Conservation (phyloP, 2,329 filamentous ascomycete species). For the Monilinia fructicola region DNA sequence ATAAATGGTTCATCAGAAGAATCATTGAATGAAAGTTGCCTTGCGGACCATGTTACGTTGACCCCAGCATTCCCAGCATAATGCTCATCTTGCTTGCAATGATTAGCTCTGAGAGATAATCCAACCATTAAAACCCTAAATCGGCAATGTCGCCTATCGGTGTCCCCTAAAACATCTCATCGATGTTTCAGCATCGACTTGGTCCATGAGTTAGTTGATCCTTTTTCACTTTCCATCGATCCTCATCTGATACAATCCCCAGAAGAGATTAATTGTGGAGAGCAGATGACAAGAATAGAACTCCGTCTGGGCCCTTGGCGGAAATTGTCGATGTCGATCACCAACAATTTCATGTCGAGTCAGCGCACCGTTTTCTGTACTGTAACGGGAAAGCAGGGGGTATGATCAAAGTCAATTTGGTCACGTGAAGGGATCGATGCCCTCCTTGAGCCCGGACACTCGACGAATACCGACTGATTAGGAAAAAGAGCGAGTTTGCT, state of each 20-base stretch:
- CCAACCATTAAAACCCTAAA: not conserved
- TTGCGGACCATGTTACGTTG: too few relatives aligned
- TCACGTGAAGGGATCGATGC: not conserved
- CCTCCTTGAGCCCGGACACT: not conserved
- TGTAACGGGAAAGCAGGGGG: not conserved
- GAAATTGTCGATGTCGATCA: not conserved
- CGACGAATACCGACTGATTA: not conserved
- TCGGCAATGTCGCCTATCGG: not conserved
- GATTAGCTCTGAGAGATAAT: not conserved
- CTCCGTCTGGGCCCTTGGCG: not conserved
- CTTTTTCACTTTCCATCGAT: too few relatives aligned
- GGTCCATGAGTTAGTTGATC: not conserved
- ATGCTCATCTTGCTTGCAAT: too few relatives aligned
- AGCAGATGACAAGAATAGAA: slow-evolving; percentile 5
- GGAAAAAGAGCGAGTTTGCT: not conserved
- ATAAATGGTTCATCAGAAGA: slow-evolving; percentile 10
- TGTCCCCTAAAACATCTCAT: slow-evolving; percentile 5
- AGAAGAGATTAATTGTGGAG: slow-evolving; percentile 7
- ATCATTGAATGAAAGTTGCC: not conserved
- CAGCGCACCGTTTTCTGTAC: not conserved
- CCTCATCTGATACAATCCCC: too few relatives aligned
- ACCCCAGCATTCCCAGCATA: too few relatives aligned
- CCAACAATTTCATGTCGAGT: not conserved
- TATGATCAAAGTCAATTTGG: not conserved
- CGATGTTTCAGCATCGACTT: slow-evolving; percentile 7